phyloP scores from a whole-genome alignment of 129 eudicot species.

The Tagetes erecta region DNA sequence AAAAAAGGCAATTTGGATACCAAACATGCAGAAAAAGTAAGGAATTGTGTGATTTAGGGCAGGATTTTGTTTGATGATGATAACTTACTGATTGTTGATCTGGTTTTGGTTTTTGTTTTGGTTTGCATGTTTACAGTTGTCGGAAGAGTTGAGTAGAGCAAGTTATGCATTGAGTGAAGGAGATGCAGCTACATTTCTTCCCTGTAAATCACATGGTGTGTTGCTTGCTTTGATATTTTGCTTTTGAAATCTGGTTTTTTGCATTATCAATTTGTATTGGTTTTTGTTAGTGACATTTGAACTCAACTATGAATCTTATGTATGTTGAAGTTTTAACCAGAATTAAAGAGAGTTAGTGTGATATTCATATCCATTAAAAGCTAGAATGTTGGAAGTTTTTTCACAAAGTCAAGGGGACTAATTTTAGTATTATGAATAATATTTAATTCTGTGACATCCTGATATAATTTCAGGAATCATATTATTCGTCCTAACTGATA shows the following conservation, averaged over 20 bases:
- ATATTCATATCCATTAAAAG: too few relatives aligned
- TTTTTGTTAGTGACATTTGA: neutral
- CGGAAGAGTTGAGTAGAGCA: conserved; percentile 70
- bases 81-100: neutral
- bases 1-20: conserved; percentile 46
- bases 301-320: neutral
- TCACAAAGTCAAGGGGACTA: neutral
- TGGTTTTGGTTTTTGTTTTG: conserved; percentile 16
- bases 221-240: conserved; percentile 1
- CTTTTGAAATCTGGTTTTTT: neutral
- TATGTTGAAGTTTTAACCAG: neutral
- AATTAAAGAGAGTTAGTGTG: too few relatives aligned
- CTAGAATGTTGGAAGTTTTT: too few relatives aligned
- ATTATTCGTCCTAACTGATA: neutral
- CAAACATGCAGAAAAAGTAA: conserved; percentile 62
- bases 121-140: conserved; percentile 41
- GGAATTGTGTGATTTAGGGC: neutral
- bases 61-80: neutral
- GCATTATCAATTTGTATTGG: neutral
- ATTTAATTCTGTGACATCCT: conserved; percentile 4
- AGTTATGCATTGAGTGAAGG: conserved; percentile 73
- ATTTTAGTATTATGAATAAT: conserved; percentile 20
- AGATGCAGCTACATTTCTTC: conserved; percentile 93
- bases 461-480: neutral
- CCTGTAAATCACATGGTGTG: conserved; percentile 86